Evolutionary conservation across 805 yeast species (phyloP), one percentile per base, ranked within the genome.

Genomic region (Saccharomycopsis fibuligera): DNA sequence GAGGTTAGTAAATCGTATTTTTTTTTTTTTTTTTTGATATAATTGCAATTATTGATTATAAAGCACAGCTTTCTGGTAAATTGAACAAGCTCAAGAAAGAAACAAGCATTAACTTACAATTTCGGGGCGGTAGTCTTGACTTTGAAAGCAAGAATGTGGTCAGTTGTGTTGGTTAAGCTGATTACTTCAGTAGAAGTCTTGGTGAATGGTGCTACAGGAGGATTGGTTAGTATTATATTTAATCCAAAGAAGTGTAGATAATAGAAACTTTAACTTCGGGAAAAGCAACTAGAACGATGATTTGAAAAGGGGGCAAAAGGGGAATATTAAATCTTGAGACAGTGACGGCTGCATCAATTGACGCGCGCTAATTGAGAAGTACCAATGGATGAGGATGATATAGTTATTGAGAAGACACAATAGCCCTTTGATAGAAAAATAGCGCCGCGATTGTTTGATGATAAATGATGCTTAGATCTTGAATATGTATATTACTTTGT

Each of bases 101-200:
- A 19, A 14, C 24, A n/a, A 39, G n/a, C n/a, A n/a, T 38, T 21
- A 25, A 57, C 67, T 8, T 57, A 83, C 66, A 87, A 73, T 66
- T 87, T 90, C 53, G 99, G 99, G 8, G 98, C 97, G 5, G 99
- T 93, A 41, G 99, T 91, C 70, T 91, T 93, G 62, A 93, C 97
- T 71, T 93, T 93, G 75, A 88, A 93, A 27, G 96, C 96, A 59
- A 78, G 68, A 35, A 37, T 35, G 40, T 81, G 73, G 14, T 77
- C 65, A 36, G 83, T 70, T 58, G 80, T 82, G 64, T 85, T 84
- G 36, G 72, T 64, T 54, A 74, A 66, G 36, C 66, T 73, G 53
- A 68, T 67, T 48, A 60, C 63, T 62, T 81, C 83, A 16, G 93
- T 83, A 38, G 83, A 76, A 57, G 84, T 80, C 58, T 76, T 74